Base-by-base conservation (phyloP, 805 yeast species). In the Candida ponderosae region DNA sequence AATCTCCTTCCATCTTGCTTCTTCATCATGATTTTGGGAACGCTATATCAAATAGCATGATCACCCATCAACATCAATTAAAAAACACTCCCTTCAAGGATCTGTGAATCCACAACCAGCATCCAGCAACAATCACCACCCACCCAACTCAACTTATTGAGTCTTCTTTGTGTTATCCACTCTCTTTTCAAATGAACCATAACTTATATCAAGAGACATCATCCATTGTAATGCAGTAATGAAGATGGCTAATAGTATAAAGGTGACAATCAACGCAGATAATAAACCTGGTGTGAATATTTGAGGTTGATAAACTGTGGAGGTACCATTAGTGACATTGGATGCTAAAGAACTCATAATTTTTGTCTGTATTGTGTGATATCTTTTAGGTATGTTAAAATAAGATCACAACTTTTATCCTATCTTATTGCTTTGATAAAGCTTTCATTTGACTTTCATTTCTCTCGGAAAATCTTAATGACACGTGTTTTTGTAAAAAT, bases 211-310 rank as follows among this genome's bases (percentile, higher is more conserved):
- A 46, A 88, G 60, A 17, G 80, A 66, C 18, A 75, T 55, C 34
- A 86, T 63, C 93, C 95, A 86, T 36, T 73, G 53, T 42, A 87
- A 67, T 14, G 94, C 90, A 36, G 70, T 63, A 35, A 66, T 53
- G 38, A 86, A 63, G 30, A 86, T 66, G 27, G 60, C 60, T 17
- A 85, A 40, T 45, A 88, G 63, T 43, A 85, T 57, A 11, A 72
- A 56, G 3, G 86, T 67, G 15, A 86, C 87, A 31, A 89, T 59
- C 41, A 81, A 60, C 38, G 81, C 71, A 79, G 83, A 81, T 62
- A 85, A 76, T 41, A 90, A 66, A 17, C 95, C 97, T 14, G 89
- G 79, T 11, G 87, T 72, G 65, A 86, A 83, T 56, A 77, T 81
- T 50, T 72, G 73, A 32, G 57, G 55, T 14, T 31, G 34, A 21